Evolutionary conservation across 176 grass and related monocot genomes (phyloP), one percentile per base, ranked within the genome.

Genomic region (Elaeis guineensis): DNA sequence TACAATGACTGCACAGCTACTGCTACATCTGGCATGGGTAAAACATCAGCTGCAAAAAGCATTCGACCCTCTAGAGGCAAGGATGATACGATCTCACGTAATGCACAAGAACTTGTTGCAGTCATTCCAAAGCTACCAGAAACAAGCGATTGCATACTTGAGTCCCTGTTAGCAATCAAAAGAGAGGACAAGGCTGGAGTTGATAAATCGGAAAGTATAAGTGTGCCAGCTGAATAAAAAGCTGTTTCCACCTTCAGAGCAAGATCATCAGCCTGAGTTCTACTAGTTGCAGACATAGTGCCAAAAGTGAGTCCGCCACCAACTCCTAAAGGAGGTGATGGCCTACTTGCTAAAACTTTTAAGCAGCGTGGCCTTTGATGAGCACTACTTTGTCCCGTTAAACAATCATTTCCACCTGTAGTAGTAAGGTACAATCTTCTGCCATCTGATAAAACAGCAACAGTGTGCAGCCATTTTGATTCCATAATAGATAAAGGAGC

Each of bases 371-470:
- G 87, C 69, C 81, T 91, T 69, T 88, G 92, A 70, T 70, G 22
- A 85, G 65, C 23, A 82, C 30, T 81, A 14, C 9, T 14, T 44
- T 44, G 52, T 56, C 84, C 67, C 84, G 59, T 44, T 44, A 44
- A 44, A 44, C 35, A n/a, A 66, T 83, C 91, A 66, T 57, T 80
- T 62, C 83, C 83, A 70, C 77, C 72, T 61, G 59, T 55, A 51
- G 89, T 93, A 49, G 85, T 88, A 69, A 90, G 69, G 59, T 91
- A 97, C 51, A 97, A 50, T 77, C 92, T 85, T 72, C 83, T 97
- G 24, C 92, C 92, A 80, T 97, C 92, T 66, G 92, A 97, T 74
- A 97, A 73, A 77, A 97, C 81, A 72, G 78, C 92, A 66, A 91
- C 78, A 56, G 86, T 55, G 73, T 97, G 80, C 32, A 97, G 75